Base-by-base conservation (phyloP, 2,329 filamentous ascomycete genomes). In the Diplodia mutila region DNA sequence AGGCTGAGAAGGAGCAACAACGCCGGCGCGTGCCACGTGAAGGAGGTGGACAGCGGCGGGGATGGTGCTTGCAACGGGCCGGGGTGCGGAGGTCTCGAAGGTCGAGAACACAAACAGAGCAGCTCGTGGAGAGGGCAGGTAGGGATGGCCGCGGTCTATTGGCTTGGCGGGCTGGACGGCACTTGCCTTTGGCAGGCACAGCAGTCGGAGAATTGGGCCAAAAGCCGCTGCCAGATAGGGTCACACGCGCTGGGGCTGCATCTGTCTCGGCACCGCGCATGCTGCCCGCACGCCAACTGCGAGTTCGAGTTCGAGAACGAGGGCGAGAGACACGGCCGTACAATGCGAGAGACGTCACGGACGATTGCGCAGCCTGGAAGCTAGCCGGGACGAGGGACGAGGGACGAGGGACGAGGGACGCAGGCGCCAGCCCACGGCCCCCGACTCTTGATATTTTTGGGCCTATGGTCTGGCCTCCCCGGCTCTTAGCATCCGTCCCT, bases 171-270 rank as follows among this genome's bases (percentile, higher is more conserved):
- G 42, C 59, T 63, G 27, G 32, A 16, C 46, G 59, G 59, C 59
- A 37, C n/a, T 21, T 46, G 42, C 42, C 29, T 34, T 42, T 48
- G 37, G 54, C 34, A 25, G 54, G 54, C n/a, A n/a, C n/a, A n/a
- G n/a, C 57, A 49, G 16, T 63, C 59, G 59, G 59, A 63, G 59
- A 63, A 63, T 63, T 63, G 42, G 42, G 46, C 46, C 51, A 21
- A 34, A 29, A 29, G 32, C 32, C 16, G 51, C 51, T 53, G 51
- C 51, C 51, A 53, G 51, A 27, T 53, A 27, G 16, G 51, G 51
- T 29, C 23, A 18, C 23, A 53, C 23, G 51, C 14, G 23, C 39
- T 32, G 39, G 42, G 6, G 39, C 27, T 27, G 57, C 57, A 27
- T 27, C 25, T 61, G 57, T 61, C 57, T 61, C 57, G 57, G 59